Evolutionary conservation across 2,329 filamentous ascomycete species (phyloP).

Genomic region (Neurospora sp.): DNA sequence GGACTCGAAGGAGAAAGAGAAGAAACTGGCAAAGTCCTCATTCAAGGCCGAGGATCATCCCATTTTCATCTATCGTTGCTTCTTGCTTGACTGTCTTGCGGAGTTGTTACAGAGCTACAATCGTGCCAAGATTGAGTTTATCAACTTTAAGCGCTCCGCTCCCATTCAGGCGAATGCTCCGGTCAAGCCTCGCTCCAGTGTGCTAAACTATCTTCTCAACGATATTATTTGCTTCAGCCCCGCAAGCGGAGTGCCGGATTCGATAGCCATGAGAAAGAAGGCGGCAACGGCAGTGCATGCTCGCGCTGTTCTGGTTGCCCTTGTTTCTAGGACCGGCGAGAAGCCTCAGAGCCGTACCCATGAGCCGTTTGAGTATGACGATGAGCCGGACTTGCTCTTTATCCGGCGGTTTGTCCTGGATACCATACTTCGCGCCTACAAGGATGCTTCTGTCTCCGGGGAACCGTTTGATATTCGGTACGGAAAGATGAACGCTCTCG

Average conservation of each 20-base stretch:
- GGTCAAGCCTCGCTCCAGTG: constrained; percentile 84
- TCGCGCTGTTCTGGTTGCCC: constrained; percentile 73
- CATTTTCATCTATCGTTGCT: constrained; percentile 94
- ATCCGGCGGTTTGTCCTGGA: constrained; percentile 93
- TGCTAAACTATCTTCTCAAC: constrained; percentile 88
- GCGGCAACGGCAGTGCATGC: constrained; percentile 76
- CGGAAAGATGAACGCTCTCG: constrained; percentile 73
- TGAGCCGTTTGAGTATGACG: constrained; percentile 57
- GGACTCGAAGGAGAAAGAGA: constrained; percentile 38
- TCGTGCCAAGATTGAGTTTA: constrained; percentile 93
- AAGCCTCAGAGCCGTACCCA: constrained; percentile 48
- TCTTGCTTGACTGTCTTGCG: constrained; percentile 82
- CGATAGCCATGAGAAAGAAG: constrained; percentile 73
- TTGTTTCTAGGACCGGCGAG: constrained; percentile 83
- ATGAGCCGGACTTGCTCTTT: constrained; percentile 77
- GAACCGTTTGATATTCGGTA: constrained; percentile 82
- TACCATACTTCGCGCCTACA: constrained; percentile 84
- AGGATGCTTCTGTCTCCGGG: constrained; percentile 68
- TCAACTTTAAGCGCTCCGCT: constrained; percentile 93
- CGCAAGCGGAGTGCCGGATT: constrained; percentile 60
- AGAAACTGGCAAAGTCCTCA: constrained; percentile 58
- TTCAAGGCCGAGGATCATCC: constrained; percentile 93
- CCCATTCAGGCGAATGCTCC: constrained; percentile 77
- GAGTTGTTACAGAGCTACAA: constrained; percentile 90
- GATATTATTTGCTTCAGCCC: constrained; percentile 57